Evolutionary conservation across 2,329 filamentous ascomycete genomes (phyloP).

Genomic region (Akanthomyces dipterigenus): DNA sequence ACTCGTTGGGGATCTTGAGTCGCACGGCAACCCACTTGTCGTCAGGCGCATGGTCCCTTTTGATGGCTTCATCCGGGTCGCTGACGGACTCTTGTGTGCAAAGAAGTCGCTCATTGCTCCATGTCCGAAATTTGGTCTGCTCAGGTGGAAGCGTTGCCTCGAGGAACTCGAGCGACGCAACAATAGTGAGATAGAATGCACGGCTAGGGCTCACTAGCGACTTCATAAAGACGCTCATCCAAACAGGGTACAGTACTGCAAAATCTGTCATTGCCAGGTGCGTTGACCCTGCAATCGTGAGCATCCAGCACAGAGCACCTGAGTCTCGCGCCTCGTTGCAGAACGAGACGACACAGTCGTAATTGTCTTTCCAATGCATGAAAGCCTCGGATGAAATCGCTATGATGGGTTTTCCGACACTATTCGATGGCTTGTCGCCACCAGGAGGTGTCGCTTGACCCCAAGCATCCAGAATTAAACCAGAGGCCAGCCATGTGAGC

Average conservation of each 20-base stretch:
- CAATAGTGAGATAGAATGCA: conserved; percentile 57
- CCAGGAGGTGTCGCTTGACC: conserved; percentile 41
- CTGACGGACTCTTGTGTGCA: conserved; percentile 30
- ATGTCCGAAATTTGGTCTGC: conserved; percentile 42
- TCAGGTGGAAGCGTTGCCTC: conserved; percentile 42
- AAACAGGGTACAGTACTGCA: conserved; percentile 53
- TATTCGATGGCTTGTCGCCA: conserved; percentile 36
- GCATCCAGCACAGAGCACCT: conserved; percentile 41
- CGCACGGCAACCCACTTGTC: conserved; percentile 52
- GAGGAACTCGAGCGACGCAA: conserved; percentile 56
- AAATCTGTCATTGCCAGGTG: conserved; percentile 63
- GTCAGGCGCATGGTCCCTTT: conserved; percentile 46
- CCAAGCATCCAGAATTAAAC: conserved; percentile 62
- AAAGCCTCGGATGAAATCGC: conserved; percentile 63
- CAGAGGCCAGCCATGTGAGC: conserved; percentile 52
- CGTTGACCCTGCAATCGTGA: conserved; percentile 51
- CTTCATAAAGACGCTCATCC: conserved; percentile 54
- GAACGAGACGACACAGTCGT: conserved; percentile 48
- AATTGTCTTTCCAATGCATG: conserved; percentile 63
- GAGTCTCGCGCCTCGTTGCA: conserved; percentile 47
- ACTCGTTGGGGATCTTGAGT: conserved; percentile 52
- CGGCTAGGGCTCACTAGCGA: conserved; percentile 56
- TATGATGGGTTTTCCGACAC: conserved; percentile 47
- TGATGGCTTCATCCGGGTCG: conserved; percentile 37
- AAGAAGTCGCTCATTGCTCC: conserved; percentile 46